Evolutionary conservation across 2,329 filamentous ascomycete genomes (phyloP).

Genomic region (Camillea tinctor): DNA sequence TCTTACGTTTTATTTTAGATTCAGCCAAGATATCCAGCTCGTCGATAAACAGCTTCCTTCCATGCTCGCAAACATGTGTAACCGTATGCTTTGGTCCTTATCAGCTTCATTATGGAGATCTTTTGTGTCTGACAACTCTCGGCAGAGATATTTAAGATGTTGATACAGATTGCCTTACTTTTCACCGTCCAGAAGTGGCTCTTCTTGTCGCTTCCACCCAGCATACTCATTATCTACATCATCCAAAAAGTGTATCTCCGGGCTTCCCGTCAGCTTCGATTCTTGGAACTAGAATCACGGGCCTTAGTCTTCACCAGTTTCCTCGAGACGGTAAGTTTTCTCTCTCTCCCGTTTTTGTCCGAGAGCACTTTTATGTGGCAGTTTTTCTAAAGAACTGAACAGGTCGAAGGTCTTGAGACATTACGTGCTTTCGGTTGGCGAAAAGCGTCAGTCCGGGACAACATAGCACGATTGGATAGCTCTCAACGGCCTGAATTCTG

Average conservation of each 20-base stretch:
- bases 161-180: constrained; percentile 45
- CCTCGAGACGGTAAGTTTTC: constrained; percentile 17
- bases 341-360: constrained; percentile 27
- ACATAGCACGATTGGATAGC: constrained; percentile 36
- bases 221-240: constrained; percentile 40
- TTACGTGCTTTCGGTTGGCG: constrained; percentile 50
- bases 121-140: constrained; percentile 13
- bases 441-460: constrained; percentile 18
- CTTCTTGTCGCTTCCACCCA: constrained; percentile 45
- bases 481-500: constrained; percentile 51
- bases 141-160: constrained; percentile 38
- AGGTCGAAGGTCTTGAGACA: constrained; percentile 40
- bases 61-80: constrained; percentile 33
- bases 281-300: constrained; percentile 54
- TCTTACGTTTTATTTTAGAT: constrained; percentile 31
- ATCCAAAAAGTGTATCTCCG: constrained; percentile 53
- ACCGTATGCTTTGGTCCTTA: constrained; percentile 37
- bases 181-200: constrained; percentile 45
- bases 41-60: constrained; percentile 42
- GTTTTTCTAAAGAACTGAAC: background rate
- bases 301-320: constrained; percentile 36
- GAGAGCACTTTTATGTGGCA: too few relatives aligned
- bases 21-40: constrained; percentile 44
- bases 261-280: constrained; percentile 55
- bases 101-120: too few relatives aligned